Base-by-base conservation (phyloP, 73 alveolate species). In the Symbiodinium pilosum region DNA sequence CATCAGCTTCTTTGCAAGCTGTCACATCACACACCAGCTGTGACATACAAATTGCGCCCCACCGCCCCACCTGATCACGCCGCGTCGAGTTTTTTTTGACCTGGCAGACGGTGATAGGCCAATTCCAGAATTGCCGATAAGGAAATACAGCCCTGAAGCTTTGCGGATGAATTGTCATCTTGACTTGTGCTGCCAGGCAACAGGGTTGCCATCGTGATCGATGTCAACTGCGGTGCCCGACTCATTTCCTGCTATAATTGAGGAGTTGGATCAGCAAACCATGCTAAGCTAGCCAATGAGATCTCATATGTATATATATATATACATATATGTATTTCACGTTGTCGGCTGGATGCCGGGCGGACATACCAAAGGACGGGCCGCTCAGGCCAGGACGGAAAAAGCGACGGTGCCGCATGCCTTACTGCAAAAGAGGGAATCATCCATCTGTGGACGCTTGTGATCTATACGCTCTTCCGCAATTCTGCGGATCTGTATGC, bases 131-230 rank as follows among this genome's bases (percentile, higher is more conserved):
- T 3, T 54, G 71, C 71, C 4, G 71, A 30, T 54, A 54, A 21
- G 26, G 71, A 54, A 54, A 54, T 30, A 54, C 16, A 54, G 71
- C 71, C 71, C n/a, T 5, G 4, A 54, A 54, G 71, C 71, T 21
- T 21, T 4, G 16, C 71, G 26, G 26, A 3, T 30, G 71, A 54
- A 0, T 30, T 30, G 18, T 21, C 26, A 30, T 12, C 71, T 21
- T 21, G 14, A 28, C 69, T 52, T 30, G 71, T 21, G 71, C 30
- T 30, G 36, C 77, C 38, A 64, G 28, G 77, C 16, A 64, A 36
- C 77, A 26, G 96, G 96, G 38, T 89, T 89, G 51, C 96, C 96
- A 43, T 89, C 96, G 87, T 89, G 96, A 51, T 89, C 96, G 77
- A 89, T 36, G 87, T 89, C 96, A 12, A 64, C 56, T 0, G 96